These are phyloP conservation scores for Didymella keratinophila DNA, from an alignment of 2,329 filamentous ascomycete species.

Conservation along the genomic window DNA sequence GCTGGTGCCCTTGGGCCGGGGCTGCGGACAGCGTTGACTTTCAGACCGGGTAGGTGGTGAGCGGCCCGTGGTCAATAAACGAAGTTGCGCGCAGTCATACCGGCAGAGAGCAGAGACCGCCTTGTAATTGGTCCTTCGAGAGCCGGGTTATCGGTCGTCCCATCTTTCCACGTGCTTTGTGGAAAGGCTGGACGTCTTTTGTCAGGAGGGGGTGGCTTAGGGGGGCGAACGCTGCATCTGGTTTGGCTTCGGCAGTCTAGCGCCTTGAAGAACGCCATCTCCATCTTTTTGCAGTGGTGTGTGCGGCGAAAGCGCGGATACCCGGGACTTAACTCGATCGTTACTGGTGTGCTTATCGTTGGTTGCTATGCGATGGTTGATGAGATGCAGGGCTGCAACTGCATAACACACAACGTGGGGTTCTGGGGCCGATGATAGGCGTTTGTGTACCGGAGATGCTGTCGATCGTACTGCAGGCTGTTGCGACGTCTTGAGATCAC, in stretches of 20 bases:
- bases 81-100: constrained; percentile 18
- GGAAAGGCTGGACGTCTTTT: constrained; percentile 16
- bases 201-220: constrained; percentile 24
- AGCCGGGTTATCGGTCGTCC: constrained; percentile 21
- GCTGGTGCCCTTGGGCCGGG: constrained; percentile 12
- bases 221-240: constrained; percentile 13
- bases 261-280: constrained; percentile 15
- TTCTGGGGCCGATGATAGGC: constrained; percentile 3
- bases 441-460: background rate
- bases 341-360: constrained; percentile 17
- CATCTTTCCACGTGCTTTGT: constrained; percentile 23
- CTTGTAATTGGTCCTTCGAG: constrained; percentile 20
- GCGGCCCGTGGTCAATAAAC: constrained; percentile 21
- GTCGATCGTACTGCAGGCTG: background rate
- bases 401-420: constrained; percentile 4
- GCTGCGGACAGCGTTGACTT: constrained; percentile 19
- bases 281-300: constrained; percentile 16
- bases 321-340: constrained; percentile 19
- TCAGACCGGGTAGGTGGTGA: constrained; percentile 11
- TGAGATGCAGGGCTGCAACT: constrained; percentile 2
- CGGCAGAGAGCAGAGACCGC: constrained; percentile 15
- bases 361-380: constrained; percentile 1
- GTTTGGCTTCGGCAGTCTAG: constrained; percentile 19
- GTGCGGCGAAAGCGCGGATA: constrained; percentile 16
- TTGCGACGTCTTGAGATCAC: background rate